Evolutionary conservation across 1,139 yeast genomes (phyloP), one percentile per base, ranked within the genome.

Genomic region (Meyerozyma smithsonii): DNA sequence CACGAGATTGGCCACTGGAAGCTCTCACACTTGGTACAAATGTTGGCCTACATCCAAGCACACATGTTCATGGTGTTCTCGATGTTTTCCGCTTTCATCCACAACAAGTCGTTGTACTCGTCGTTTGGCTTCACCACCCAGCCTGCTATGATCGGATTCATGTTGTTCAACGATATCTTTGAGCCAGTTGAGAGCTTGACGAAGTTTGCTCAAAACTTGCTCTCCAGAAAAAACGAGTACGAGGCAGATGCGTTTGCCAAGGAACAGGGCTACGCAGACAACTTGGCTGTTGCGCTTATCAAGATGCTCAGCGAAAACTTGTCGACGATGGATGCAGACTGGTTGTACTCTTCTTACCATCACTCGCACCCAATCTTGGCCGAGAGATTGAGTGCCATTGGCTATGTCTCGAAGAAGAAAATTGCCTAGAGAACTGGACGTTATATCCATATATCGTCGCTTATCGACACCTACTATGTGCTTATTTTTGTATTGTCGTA

Each of bases 1-100:
- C 98, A 92, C 58, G 98, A 92, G 67, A 84, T 92, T 50, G 98
- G 98, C 37, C 98, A 92, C 62, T 92, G 98, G 98, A 84, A 84
- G 51, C 73, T 84, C 59, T 81, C 84, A 44, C 98, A 92, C 62
- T 82, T 90, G 45, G 69, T 89, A 14, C 81, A 81, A 58, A 75
- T 81, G 73, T 63, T 92, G 54, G 52, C 74, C 4, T 72, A 82
- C 48, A 69, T 79, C 37, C 92, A 88, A 62, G 61, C 68, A 11
- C 86, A 85, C 53, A 62, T 84, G 41, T 76, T 84, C 50, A 52
- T 77, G 35, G 72, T 81, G 37, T 86, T 90, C 58, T 71, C 85
- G 1, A 58, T 84, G 46, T 89, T 90, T 62, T 77, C 94, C 5
- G 84, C 82, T 2, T 88, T 92, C 54, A 77, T 87, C 58, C 77